phyloP scores from a whole-genome alignment of 352 stramenopile species.

The Phytophthora pisi region DNA sequence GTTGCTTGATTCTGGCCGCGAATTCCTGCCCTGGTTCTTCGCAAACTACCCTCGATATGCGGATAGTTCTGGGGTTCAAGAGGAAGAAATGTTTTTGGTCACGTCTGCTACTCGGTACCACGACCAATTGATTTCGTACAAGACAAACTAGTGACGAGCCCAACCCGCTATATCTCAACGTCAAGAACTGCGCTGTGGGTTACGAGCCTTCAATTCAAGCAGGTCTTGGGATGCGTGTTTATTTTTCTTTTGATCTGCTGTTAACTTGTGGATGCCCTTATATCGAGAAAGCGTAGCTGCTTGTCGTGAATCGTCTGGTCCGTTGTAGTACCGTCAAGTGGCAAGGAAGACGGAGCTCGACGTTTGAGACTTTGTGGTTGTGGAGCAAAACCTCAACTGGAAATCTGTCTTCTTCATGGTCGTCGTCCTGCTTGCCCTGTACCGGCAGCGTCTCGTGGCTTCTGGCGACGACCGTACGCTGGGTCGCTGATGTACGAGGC shows the following conservation, averaged over 20 bases:
- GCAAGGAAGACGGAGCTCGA: constrained; percentile 66
- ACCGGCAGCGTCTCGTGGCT: constrained; percentile 52
- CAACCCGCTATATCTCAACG: not conserved
- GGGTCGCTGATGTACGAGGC: constrained; percentile 63
- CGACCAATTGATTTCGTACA: not conserved
- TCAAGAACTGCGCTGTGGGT: not conserved
- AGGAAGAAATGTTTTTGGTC: not conserved
- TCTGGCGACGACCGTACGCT: constrained; percentile 37
- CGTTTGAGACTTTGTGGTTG: constrained; percentile 84
- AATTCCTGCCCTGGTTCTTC: too few species aligned
- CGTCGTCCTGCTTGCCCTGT: constrained; percentile 43
- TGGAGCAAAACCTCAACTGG: constrained; percentile 76
- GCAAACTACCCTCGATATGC: not conserved
- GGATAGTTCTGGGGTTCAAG: not conserved
- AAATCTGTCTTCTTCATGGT: constrained; percentile 1
- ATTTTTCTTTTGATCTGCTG: constrained; percentile 76
- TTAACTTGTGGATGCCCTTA: constrained; percentile 75
- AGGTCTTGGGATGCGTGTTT: constrained; percentile 72
- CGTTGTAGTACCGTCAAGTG: constrained; percentile 73
- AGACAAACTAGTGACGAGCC: not conserved
- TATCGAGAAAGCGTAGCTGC: constrained; percentile 63
- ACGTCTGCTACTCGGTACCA: not conserved
- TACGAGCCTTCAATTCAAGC: not conserved
- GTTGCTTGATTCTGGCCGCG: too few species aligned
- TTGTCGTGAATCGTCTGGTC: constrained; percentile 89